Percentiles rank a stretch among this genome's conserved stretches.
phyloP scores from a whole-genome alignment of 805 yeast species.

The Metschnikowia similis region DNA sequence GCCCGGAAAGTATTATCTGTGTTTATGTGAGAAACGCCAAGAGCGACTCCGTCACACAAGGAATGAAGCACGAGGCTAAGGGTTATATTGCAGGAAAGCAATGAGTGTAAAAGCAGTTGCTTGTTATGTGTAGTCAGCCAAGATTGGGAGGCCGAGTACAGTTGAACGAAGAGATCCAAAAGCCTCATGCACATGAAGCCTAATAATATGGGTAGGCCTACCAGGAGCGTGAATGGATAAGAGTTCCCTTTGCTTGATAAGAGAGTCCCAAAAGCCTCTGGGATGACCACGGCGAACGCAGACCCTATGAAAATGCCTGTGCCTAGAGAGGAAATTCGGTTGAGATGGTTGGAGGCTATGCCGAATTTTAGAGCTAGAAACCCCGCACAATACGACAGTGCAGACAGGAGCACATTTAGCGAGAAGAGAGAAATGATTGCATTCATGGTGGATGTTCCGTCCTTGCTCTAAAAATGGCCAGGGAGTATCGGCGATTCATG shows the following conservation, averaged over 20 bases:
- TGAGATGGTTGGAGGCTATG: constrained; percentile 18
- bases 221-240: constrained; percentile 17
- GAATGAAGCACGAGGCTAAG: constrained; percentile 65
- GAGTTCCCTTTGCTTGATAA: background rate
- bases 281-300: constrained; percentile 54
- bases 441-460: background rate
- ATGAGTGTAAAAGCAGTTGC: constrained; percentile 31
- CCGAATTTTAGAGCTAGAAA: constrained; percentile 9
- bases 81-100: constrained; percentile 36
- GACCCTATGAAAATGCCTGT: constrained; percentile 61
- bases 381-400: constrained; percentile 11
- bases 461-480: background rate
- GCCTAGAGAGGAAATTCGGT: constrained; percentile 46
- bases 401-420: constrained; percentile 10
- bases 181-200: constrained; percentile 54
- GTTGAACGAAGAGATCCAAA: constrained; percentile 1
- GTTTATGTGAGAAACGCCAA: constrained; percentile 55
- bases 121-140: background rate
- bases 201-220: constrained; percentile 46
- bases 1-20: constrained; percentile 33
- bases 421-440: constrained; percentile 3
- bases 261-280: constrained; percentile 57
- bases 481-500: background rate
- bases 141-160: background rate
- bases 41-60: constrained; percentile 66